Conservation (phyloP, 495 filamentous ascomycete genomes). For the Neurospora intermedia region DNA sequence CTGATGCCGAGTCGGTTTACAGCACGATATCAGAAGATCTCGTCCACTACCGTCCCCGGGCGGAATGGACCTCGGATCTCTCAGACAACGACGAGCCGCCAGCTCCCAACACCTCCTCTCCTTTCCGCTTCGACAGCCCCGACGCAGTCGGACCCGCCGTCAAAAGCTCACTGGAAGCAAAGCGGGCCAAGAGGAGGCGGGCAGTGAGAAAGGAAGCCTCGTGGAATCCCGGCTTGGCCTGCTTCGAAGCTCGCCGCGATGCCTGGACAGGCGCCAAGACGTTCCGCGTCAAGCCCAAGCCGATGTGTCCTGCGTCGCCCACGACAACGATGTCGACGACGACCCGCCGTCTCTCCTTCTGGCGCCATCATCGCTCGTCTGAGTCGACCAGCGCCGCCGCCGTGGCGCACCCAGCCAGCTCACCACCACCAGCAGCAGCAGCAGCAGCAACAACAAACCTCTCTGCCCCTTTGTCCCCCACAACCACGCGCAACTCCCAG, state of each 20-base stretch:
- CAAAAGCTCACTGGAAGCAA: conserved; percentile 25
- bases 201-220: conserved; percentile 61
- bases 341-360: conserved; percentile 15
- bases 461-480: conserved; percentile 15
- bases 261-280: conserved; percentile 74
- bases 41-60: conserved; percentile 27
- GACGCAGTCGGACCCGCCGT: conserved; percentile 44
- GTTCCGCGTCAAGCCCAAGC: conserved; percentile 29
- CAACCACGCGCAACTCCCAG: conserved; percentile 14
- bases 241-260: conserved; percentile 65
- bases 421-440: conserved; percentile 9
- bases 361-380: conserved; percentile 22
- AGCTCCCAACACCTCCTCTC: conserved; percentile 14
- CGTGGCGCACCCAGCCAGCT: background rate
- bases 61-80: conserved; percentile 39
- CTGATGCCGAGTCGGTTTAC: conserved; percentile 33
- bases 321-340: conserved; percentile 2
- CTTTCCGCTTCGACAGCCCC: conserved; percentile 55
- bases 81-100: conserved; percentile 28
- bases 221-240: conserved; percentile 74
- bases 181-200: conserved; percentile 49
- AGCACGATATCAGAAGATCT: conserved; percentile 38
- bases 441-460: background rate
- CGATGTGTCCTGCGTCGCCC: conserved; percentile 22
- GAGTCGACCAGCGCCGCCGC: conserved; percentile 15